Evolutionary conservation across 352 stramenopile species (phyloP), one percentile per base, ranked within the genome.

Genomic region (Globisporangium paroecandrum): DNA sequence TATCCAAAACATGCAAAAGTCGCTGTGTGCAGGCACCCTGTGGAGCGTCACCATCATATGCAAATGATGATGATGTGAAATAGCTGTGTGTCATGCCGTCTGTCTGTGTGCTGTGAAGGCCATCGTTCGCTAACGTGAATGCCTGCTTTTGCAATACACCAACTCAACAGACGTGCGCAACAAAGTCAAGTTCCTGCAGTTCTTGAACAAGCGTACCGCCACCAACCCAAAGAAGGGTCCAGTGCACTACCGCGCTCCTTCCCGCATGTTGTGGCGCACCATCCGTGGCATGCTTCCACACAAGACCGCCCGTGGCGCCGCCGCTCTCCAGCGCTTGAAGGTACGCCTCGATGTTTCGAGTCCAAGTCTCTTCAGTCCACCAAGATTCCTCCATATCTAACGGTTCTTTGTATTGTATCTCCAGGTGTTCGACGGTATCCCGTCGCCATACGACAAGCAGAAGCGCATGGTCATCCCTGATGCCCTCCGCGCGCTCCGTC

Each of bases 221-320:
- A 99, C 97, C 61, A 99, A 99, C 91, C 97, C 97, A 57, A 94
- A 93, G 77, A 86, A 92, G 74, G 98, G 98, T 71, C 98, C 98
- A 60, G 96, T 99, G 78, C 97, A 99, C 87, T 99, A 99, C 95
- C 97, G 98, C 78, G 87, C 91, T 29, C 98, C 98, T 58, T 97
- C 97, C 69, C 82, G 90, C 54, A 99, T 99, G 85, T 76, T 94
- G 69, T 93, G 85, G 87, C 84, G 85, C 64, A 91, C 89, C 58
- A 87, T 99, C 72, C 97, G 97, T 82, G 97, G 98, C 71, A 99
- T 99, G 98, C 83, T 99, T 67, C 95, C 98, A 62, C 98, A 99
- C 85, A 99, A 99, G 94, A 99, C 97, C 58, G 85, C 87, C 56
- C 94, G 98, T 79, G 98, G 98, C 82, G 83, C 97, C 72, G 90